These are phyloP conservation scores for Hypoxylon sp. DNA, from an alignment of 2,329 filamentous ascomycete species.

Conservation along the genomic window DNA sequence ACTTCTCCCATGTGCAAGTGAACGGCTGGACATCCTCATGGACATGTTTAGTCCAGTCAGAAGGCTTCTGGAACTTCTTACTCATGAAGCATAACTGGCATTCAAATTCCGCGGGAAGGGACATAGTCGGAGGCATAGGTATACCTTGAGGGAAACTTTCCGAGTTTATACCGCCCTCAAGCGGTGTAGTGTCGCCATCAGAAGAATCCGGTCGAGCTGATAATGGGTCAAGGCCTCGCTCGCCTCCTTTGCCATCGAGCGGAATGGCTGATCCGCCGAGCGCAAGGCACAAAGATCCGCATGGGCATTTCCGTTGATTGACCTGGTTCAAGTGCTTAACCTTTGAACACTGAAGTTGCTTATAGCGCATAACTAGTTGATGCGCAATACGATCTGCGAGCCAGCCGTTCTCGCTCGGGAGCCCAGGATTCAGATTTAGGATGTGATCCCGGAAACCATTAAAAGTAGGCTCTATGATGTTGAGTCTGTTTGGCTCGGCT, in stretches of 20 bases:
- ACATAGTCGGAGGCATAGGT: slow-evolving; percentile 82
- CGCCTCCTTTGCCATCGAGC: slow-evolving; percentile 71
- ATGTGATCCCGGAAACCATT: slow-evolving; percentile 85
- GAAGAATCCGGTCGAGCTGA: slow-evolving; percentile 69
- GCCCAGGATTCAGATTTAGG: slow-evolving; percentile 78
- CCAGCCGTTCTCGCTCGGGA: slow-evolving; percentile 69
- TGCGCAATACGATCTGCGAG: slow-evolving; percentile 86
- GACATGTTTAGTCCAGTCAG: slow-evolving; percentile 97
- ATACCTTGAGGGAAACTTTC: slow-evolving; percentile 86
- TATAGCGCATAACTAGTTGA: slow-evolving; percentile 85
- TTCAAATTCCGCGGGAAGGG: slow-evolving; percentile 88
- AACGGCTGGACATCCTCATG: slow-evolving; percentile 95
- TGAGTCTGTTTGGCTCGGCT: slow-evolving; percentile 72
- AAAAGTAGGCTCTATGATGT: slow-evolving; percentile 78
- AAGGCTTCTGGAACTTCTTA: slow-evolving; percentile 90
- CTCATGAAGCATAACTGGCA: slow-evolving; percentile 88
- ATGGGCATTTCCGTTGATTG: slow-evolving; percentile 68
- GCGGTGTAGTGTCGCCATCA: slow-evolving; percentile 76
- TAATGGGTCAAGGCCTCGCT: slow-evolving; percentile 71
- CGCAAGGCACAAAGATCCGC: slow-evolving; percentile 73
- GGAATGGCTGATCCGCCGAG: slow-evolving; percentile 76
- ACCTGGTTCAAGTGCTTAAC: slow-evolving; percentile 78
- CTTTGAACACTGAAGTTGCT: slow-evolving; percentile 78
- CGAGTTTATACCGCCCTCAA: slow-evolving; percentile 77
- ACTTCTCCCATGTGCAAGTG: slow-evolving; percentile 89